A percentile compares a stretch with the other conserved stretches of the same genome.
phyloP scores from a whole-genome alignment of 495 filamentous ascomycete species.

The Xylaria sp. region DNA sequence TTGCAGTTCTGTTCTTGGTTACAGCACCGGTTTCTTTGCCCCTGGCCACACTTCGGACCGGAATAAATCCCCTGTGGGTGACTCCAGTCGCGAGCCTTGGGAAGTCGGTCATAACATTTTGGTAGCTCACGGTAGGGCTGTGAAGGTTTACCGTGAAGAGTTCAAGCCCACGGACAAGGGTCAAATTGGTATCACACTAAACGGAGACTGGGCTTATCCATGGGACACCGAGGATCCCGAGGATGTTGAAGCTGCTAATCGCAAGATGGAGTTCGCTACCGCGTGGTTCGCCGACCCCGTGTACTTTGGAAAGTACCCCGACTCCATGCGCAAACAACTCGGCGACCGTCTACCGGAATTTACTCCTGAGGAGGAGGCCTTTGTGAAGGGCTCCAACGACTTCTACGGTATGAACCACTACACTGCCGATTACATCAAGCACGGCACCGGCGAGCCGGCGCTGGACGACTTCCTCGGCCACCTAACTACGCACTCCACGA shows the following conservation, averaged over 20 bases:
- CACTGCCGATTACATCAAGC: conserved; percentile 81
- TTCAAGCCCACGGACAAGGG: conserved; percentile 67
- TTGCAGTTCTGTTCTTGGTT: conserved; percentile 66
- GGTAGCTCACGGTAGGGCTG: conserved; percentile 64
- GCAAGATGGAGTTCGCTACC: conserved; percentile 71
- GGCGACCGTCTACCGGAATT: conserved; percentile 72
- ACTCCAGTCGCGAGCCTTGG: conserved; percentile 65
- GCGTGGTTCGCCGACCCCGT: conserved; percentile 77
- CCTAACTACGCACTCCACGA: conserved; percentile 69
- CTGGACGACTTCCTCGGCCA: conserved; percentile 73
- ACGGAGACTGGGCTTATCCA: conserved; percentile 66
- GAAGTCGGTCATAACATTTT: conserved; percentile 67
- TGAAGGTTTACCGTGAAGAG: conserved; percentile 71
- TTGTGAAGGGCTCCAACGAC: conserved; percentile 78
- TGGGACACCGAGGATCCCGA: conserved; percentile 62
- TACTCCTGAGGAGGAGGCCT: conserved; percentile 67
- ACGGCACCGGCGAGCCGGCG: conserved; percentile 63
- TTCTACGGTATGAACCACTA: conserved; percentile 90
- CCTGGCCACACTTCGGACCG: conserved; percentile 67
- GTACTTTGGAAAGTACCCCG: conserved; percentile 78
- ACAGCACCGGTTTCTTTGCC: conserved; percentile 65
- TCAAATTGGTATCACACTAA: conserved; percentile 68
- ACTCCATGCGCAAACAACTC: conserved; percentile 76
- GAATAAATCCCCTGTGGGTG: conserved; percentile 59
- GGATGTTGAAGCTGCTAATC: conserved; percentile 66